phyloP scores from a whole-genome alignment of 441 rosid genomes.

The Populus hybrid region DNA sequence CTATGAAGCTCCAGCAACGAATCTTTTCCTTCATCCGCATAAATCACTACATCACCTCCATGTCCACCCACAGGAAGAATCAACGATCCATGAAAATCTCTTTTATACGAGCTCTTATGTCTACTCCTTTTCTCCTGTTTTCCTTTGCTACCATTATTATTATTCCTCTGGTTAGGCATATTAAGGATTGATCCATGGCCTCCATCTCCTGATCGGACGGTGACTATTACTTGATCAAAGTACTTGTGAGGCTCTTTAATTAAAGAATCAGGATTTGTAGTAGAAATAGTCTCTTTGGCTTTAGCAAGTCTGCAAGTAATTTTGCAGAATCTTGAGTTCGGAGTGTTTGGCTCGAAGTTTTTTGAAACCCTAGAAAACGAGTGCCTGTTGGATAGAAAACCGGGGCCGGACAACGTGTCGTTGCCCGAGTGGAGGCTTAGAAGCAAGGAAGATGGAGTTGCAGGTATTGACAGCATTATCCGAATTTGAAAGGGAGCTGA shows the following conservation, averaged over 20 bases:
- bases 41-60: conserved; percentile 70
- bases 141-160: conserved; percentile 24
- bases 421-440: conserved; percentile 10
- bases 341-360: not conserved
- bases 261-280: conserved; percentile 25
- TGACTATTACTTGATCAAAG: conserved; percentile 61
- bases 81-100: conserved; percentile 72
- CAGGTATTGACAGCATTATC: conserved; percentile 31
- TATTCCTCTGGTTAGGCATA: conserved; percentile 35
- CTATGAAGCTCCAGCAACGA: conserved; percentile 53
- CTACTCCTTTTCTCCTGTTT: conserved; percentile 27
- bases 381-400: conserved; percentile 23
- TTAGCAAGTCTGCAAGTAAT: conserved; percentile 36
- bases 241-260: conserved; percentile 65
- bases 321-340: conserved; percentile 18
- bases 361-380: not conserved
- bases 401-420: conserved; percentile 19
- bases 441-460: conserved; percentile 22
- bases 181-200: conserved; percentile 61
- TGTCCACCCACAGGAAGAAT: conserved; percentile 62
- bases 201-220: conserved; percentile 72
- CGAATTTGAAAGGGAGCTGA: not conserved
- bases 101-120: conserved; percentile 37
- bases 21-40: conserved; percentile 57
- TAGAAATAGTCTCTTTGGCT: conserved; percentile 30